A percentile compares a stretch with the other conserved stretches of the same genome.
These are phyloP conservation scores for Aspergillus ibericus DNA, from an alignment of 2,329 filamentous ascomycete species.

Conservation along the genomic window DNA sequence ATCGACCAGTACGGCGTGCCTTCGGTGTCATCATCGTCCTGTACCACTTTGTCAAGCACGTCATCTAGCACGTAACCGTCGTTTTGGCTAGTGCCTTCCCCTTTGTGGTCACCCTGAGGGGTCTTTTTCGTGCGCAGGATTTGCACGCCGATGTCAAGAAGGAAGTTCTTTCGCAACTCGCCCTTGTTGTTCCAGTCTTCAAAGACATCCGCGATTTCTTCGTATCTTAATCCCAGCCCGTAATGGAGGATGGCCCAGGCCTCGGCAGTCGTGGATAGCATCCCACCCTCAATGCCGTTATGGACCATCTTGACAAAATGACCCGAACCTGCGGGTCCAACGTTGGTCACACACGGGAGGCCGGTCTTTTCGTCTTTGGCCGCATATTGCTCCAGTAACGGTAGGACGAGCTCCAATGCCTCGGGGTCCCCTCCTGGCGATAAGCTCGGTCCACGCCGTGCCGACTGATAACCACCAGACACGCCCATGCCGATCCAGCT, in stretches of 20 bases:
- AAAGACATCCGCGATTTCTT: constrained; percentile 62
- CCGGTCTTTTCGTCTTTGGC: constrained; percentile 61
- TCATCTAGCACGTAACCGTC: constrained; percentile 58
- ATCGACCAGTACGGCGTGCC: constrained; percentile 68
- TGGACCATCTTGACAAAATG: constrained; percentile 78
- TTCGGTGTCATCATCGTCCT: constrained; percentile 66
- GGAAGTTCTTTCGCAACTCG: constrained; percentile 60
- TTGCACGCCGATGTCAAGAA: constrained; percentile 63
- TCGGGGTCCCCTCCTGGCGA: constrained; percentile 63
- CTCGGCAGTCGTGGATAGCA: constrained; percentile 65
- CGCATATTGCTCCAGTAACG: constrained; percentile 60
- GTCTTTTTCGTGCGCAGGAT: constrained; percentile 58
- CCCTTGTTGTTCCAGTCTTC: constrained; percentile 60
- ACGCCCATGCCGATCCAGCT: constrained; percentile 68
- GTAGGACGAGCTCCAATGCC: constrained; percentile 59
- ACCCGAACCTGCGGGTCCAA: constrained; percentile 64
- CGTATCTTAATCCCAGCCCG: constrained; percentile 58
- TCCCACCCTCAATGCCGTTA: constrained; percentile 72
- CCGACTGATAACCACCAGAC: constrained; percentile 68
- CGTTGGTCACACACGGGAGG: constrained; percentile 59
- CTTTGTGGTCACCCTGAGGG: constrained; percentile 32
- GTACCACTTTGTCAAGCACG: constrained; percentile 69
- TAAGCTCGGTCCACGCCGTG: constrained; percentile 65
- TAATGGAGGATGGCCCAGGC: constrained; percentile 64
- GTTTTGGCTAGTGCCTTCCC: constrained; percentile 34